phyloP scores from a whole-genome alignment of 176 grass and related monocot genomes.

The Carex kokanica region DNA sequence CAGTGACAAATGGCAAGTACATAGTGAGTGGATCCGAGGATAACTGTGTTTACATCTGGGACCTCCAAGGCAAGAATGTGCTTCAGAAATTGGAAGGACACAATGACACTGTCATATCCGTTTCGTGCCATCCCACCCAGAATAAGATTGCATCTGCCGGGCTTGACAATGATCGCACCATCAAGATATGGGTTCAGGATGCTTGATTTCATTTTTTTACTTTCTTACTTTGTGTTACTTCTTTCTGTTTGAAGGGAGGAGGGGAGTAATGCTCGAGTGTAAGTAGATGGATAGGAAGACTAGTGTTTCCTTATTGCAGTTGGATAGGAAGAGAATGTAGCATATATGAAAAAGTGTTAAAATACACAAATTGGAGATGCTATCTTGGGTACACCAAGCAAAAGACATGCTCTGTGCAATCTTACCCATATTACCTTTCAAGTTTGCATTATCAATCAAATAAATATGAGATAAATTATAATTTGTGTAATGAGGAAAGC shows the following conservation, averaged over 20 bases:
- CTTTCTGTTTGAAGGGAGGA: neutral
- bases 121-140: constrained; percentile 63
- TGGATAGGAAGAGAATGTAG: neutral
- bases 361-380: too few species aligned
- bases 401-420: too few species aligned
- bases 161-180: constrained; percentile 63
- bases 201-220: neutral
- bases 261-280: neutral
- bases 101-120: constrained; percentile 61
- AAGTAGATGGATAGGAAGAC: neutral
- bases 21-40: constrained; percentile 89
- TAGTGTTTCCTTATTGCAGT: neutral
- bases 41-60: constrained; percentile 83
- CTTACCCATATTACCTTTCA: too few species aligned
- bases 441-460: too few species aligned
- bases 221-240: neutral
- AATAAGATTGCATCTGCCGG: constrained; percentile 81
- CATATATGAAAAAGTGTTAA: neutral
- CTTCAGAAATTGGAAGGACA: constrained; percentile 93
- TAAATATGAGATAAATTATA: too few species aligned
- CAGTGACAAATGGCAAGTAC: constrained; percentile 73
- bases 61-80: constrained; percentile 89
- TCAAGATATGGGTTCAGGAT: constrained; percentile 82
- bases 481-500: too few species aligned
- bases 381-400: too few species aligned